Percentiles rank a stretch among this genome's conserved stretches.
Evolutionary conservation across 495 filamentous ascomycete genomes (phyloP).

Genomic region (Penicillium silybi): DNA sequence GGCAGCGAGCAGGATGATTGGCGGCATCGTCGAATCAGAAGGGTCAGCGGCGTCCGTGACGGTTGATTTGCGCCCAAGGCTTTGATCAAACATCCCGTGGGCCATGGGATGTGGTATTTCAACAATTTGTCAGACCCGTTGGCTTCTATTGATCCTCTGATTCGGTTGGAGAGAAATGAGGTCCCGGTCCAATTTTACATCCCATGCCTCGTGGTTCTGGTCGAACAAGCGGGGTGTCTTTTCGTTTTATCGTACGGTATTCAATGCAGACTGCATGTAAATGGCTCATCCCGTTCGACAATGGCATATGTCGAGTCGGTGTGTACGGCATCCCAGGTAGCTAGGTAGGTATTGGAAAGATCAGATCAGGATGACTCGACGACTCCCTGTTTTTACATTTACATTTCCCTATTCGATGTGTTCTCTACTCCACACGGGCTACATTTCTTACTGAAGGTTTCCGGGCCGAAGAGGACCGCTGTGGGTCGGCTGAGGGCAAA

Average conservation of each 20-base stretch:
- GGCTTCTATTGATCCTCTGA: constrained; percentile 2
- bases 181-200: constrained; percentile 14
- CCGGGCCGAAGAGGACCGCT: constrained; percentile 30
- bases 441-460: constrained; percentile 25
- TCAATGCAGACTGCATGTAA: constrained; percentile 7
- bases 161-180: neutral
- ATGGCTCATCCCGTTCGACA: neutral
- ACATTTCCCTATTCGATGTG: neutral
- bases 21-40: constrained; percentile 12
- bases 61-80: constrained; percentile 1
- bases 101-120: too few species aligned
- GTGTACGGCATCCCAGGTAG: neutral
- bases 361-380: too few species aligned
- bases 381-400: too few species aligned
- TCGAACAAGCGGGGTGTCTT: constrained; percentile 22
- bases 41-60: neutral
- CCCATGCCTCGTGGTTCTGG: constrained; percentile 19
- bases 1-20: constrained; percentile 16
- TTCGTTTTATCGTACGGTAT: neutral
- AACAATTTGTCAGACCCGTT: constrained; percentile 14
- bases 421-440: neutral
- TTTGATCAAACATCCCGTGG: constrained; percentile 12
- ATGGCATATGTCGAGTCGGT: neutral
- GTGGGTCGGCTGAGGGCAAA: constrained; percentile 22
- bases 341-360: too few species aligned